Base-by-base conservation (phyloP, 108 stramenopile genomes). In the Epipyxis sp. region DNA sequence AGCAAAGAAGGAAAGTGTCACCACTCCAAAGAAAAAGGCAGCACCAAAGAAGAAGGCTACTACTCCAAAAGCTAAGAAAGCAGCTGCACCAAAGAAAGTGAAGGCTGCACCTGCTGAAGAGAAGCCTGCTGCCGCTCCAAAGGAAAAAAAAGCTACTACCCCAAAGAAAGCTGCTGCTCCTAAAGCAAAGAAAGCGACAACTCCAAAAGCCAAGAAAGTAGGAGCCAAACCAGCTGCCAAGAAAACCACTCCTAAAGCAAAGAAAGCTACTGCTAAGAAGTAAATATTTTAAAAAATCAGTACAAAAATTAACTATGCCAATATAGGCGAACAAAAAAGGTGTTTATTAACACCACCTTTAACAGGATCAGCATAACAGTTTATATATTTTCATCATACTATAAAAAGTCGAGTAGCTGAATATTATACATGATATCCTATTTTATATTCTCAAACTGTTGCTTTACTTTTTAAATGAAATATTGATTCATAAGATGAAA, bases 241-340 rank as follows among this genome's bases (percentile, higher is more conserved):
- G 57, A 78, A 77, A 42, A 76, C 78, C 43, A 42, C 76, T 59
- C 25, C 46, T 25, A 83, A 83, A 80, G 81, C 62, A 3, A 71
- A 71, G 46, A 76, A 76, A 54, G 50, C 77, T 39, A 34, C 78
- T 79, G 50, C 78, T 76, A 80, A 80, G 76, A 82, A 82, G 79
- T 65, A 65, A 65, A 37, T 6, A 37, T 37, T 25, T 25, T 10
- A 32, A 65, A 37, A 65, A 65, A 35, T 65, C 34, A 20, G 16
- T 57, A 16, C 25, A 16, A 37, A 68, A 25, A 68, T 25, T 68
- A 20, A 20, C 39, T 20, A 40, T 41, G 41, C 65, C 16, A 25
- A 20, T 68, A 16, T 37, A 37, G 20, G 16, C 35, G 20, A 42
- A 74, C 35, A 74, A 39, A 6, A 6, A 29, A 37, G 71, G 71